Conservation (phyloP, 2,329 filamentous ascomycete species). For the Rhynchosporium agropyri region DNA sequence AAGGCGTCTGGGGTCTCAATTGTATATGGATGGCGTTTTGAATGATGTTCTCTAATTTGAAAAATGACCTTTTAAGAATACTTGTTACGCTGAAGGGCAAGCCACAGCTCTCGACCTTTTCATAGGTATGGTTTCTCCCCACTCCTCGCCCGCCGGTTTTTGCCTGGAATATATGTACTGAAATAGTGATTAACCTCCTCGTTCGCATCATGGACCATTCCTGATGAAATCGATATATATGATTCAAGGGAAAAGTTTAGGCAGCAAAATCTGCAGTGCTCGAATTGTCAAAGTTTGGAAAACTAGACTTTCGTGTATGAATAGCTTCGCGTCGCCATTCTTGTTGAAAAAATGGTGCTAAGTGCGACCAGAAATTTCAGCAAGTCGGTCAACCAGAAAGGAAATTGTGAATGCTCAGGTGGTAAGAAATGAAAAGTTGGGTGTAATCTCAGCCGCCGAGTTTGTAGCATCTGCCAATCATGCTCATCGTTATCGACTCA, state of each 20-base stretch:
- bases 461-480: too few relatives aligned
- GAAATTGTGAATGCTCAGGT: too few relatives aligned
- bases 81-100: neutral
- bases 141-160: neutral
- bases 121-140: neutral
- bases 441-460: too few relatives aligned
- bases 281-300: neutral
- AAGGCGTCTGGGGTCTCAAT: slow-evolving; percentile 33
- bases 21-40: slow-evolving; percentile 31
- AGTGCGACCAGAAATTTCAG: neutral
- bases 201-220: neutral
- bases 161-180: neutral
- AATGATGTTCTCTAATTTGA: slow-evolving; percentile 13
- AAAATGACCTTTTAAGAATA: slow-evolving; percentile 9
- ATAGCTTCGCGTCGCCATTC: neutral
- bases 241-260: neutral
- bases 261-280: neutral
- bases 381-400: neutral
- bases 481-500: too few relatives aligned
- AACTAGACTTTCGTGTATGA: neutral
- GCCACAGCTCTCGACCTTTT: neutral
- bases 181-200: neutral
- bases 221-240: neutral
- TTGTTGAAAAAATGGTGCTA: slow-evolving; percentile 2
- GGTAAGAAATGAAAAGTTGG: too few relatives aligned